Evolutionary conservation across 306 rosid species (phyloP), one percentile per base, ranked within the genome.

Genomic region (Betula pendula): DNA sequence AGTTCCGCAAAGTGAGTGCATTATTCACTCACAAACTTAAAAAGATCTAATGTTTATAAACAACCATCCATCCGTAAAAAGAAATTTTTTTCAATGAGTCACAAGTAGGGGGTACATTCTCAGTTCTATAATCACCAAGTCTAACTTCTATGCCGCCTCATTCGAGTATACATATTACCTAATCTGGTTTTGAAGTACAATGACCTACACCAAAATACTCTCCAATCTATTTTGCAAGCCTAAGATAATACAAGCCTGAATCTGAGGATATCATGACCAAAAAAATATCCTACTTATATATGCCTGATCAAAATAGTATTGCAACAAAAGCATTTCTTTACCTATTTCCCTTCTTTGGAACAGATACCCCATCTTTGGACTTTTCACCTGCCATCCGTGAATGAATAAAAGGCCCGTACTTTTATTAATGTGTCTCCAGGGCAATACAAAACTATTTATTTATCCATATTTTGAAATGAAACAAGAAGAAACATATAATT

Each of bases 321-420:
- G 82, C 88, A 92, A 89, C 88, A 92, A 91, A 91, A 89, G 90
- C 89, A 92, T 92, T 90, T 90, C 90, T 92, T 96, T 96, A 96
- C 99, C 99, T 96, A 96, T 98, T 96, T 84, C 99, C 99, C 99
- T 96, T 96, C 98, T 96, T 96, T 96, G 99, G 88, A 95, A 89
- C 97, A 92, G 99, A 96, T 78, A 96, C 96, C 96, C 97, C 99
- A 87, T 92, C 99, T 96, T 96, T 96, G 92, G 98, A 91, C 97
- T 96, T 96, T 96, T 91, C 98, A 96, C 99, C 98, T 96, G 99
- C 86, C 97, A 96, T 96, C 99, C 97, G 96, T 70, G 93, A 96
- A 92, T 86, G 97, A 89, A 96, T 96, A 92, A 90, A 90, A 92
- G 90, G 92, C 85, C 97, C 99, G 89, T 88, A 80, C 91, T 95